These are phyloP conservation scores for Annulohypoxylon truncatum DNA, from an alignment of 2,329 filamentous ascomycete genomes.

Conservation along the genomic window DNA sequence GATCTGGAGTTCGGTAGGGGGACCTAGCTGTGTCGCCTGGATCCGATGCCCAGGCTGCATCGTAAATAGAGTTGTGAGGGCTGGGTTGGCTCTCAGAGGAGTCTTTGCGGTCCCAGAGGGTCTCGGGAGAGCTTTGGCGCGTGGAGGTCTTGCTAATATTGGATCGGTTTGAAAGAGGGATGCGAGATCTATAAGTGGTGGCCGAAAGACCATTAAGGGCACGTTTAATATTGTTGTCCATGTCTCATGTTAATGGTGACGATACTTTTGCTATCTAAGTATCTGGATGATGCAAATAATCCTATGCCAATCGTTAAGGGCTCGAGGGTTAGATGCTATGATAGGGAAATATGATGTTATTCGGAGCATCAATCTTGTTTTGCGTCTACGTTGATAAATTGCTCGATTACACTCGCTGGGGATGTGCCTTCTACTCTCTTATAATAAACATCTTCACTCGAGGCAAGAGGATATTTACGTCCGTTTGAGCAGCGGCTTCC, in stretches of 20 bases:
- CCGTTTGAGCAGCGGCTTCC: not conserved
- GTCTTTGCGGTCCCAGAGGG: conserved; percentile 51
- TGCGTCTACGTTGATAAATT: not conserved
- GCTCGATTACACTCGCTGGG: not conserved
- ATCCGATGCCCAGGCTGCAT: conserved; percentile 52
- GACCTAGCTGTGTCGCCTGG: conserved; percentile 45
- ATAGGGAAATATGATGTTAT: conserved; percentile 17
- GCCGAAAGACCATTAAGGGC: not conserved
- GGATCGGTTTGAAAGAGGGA: conserved; percentile 45
- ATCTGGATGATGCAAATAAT: conserved; percentile 30
- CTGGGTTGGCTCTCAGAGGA: conserved; percentile 54
- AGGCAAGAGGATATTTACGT: not conserved
- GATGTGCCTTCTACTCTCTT: conserved; percentile 7
- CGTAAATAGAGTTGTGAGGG: conserved; percentile 53
- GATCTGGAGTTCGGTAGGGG: conserved; percentile 39
- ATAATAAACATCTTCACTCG: not conserved
- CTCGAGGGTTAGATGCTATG: conserved; percentile 23
- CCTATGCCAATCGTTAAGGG: conserved; percentile 26
- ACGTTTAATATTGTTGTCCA: conserved; percentile 33
- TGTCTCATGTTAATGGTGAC: conserved; percentile 32
- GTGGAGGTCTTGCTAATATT: conserved; percentile 38
- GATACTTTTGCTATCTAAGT: conserved; percentile 31
- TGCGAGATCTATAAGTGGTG: conserved; percentile 19
- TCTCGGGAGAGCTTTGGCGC: not conserved
- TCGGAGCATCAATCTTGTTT: not conserved